Base-by-base conservation (phyloP, 2,329 filamentous ascomycete genomes). In the Aspergillus caelatus region DNA sequence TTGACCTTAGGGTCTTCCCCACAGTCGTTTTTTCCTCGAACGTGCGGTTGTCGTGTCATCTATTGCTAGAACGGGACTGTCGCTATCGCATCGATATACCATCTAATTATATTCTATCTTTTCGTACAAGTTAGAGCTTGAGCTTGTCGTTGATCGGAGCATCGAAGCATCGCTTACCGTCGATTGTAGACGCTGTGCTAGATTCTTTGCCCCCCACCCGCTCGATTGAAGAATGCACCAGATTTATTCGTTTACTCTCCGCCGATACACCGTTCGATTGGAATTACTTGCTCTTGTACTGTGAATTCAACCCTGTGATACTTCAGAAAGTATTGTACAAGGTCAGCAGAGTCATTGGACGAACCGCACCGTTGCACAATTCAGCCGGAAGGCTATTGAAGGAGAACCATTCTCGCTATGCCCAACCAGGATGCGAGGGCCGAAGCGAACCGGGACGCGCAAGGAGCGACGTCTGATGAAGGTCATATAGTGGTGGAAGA, bases 351-450 rank as follows among this genome's bases (percentile, higher is more conserved):
- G n/a, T 28, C 21, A 39, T 16, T 55, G 52, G 19, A 55, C 32
- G 32, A 39, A 36, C 21, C 32, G 23, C 23, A 34, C 19, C 3
- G 14, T n/a, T 26, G 36, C 23, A 26, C 12, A 10, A 19, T 23
- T 26, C 5, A 28, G 52, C 52, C 52, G 52, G 19, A 4, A 39
- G 61, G 11, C 36, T 41, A 21, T 34, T 45, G 23, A 30, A 28
- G 28, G 57, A 50, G 9, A 26, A 26, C 9, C 4, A 54, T 23
- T 57, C 58, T 61, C 62, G 66, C 58, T 54, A 70, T 70, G 68
- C 60, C 68, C 43, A 57, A 61, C 45, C 60, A 64, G 21, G 56
- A 67, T 65, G 65, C 59, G 52, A 61, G 43, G 41, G 54, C 62
- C 54, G 58, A 68, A 41, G 39, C 63, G 23, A 65, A 61, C 53